phyloP scores from a whole-genome alignment of 1,284 basidiomycete genomes.

The Marasmius fiardii region DNA sequence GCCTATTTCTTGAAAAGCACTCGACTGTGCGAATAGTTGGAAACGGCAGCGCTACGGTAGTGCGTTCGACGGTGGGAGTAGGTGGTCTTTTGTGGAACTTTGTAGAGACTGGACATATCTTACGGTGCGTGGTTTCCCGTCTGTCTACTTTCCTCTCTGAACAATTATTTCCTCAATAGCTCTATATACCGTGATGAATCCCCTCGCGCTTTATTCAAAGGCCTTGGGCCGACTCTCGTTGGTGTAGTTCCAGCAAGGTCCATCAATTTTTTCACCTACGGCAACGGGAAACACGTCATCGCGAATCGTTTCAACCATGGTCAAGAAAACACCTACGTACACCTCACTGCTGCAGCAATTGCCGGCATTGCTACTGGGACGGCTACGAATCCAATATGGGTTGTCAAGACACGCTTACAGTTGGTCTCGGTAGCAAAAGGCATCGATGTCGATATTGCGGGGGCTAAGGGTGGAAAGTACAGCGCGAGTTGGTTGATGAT shows the following conservation, averaged over 20 bases:
- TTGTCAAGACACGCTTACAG: conserved; percentile 95
- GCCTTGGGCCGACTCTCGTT: conserved; percentile 91
- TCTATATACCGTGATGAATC: conserved; percentile 93
- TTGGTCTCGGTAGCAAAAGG: conserved; percentile 40
- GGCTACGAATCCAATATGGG: conserved; percentile 98
- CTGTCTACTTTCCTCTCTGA: not conserved
- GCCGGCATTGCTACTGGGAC: conserved; percentile 88
- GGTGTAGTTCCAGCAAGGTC: conserved; percentile 94
- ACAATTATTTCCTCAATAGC: conserved; percentile 34
- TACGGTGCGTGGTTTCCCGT: conserved; percentile 55
- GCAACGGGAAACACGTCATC: conserved; percentile 92
- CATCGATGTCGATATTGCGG: conserved; percentile 16
- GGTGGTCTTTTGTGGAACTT: conserved; percentile 83
- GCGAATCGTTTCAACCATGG: conserved; percentile 83
- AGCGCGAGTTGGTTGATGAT: conserved; percentile 53
- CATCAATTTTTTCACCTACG: conserved; percentile 98
- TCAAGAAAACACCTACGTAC: conserved; percentile 81
- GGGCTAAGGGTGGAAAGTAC: conserved; percentile 21
- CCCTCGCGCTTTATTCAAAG: conserved; percentile 88
- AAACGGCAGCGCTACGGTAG: conserved; percentile 37
- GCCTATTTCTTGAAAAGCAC: conserved; percentile 72
- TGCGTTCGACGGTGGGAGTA: conserved; percentile 34
- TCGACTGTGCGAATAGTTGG: conserved; percentile 39
- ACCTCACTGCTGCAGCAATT: conserved; percentile 82
- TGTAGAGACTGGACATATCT: conserved; percentile 90